phyloP scores from a whole-genome alignment of 495 filamentous ascomycete genomes.

The Clohesyomyces aquaticus region DNA sequence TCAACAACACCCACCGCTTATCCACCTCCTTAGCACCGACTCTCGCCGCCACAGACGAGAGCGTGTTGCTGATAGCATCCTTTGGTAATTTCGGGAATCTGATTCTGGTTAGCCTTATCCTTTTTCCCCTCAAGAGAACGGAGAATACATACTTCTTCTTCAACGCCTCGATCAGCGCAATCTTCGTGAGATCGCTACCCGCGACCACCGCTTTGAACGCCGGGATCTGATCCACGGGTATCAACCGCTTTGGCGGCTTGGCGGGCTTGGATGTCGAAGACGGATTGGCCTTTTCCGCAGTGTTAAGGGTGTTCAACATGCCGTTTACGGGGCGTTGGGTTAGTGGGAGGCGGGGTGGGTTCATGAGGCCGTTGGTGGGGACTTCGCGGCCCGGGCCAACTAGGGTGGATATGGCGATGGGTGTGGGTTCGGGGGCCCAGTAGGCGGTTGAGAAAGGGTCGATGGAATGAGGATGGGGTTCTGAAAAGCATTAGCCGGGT shows the following conservation, averaged over 20 bases:
- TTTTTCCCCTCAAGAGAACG: background rate
- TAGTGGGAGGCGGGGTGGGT: slow-evolving; percentile 34
- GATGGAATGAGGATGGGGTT: slow-evolving; percentile 59
- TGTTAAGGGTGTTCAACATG: slow-evolving; percentile 34
- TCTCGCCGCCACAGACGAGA: slow-evolving; percentile 69
- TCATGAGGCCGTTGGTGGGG: slow-evolving; percentile 46
- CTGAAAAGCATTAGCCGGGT: slow-evolving; percentile 34
- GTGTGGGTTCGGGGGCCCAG: slow-evolving; percentile 59
- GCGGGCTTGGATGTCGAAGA: slow-evolving; percentile 14
- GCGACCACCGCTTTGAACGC: slow-evolving; percentile 74
- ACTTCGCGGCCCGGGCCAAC: slow-evolving; percentile 28
- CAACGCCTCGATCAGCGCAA: slow-evolving; percentile 73
- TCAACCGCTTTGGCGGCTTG: slow-evolving; percentile 50
- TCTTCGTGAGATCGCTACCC: slow-evolving; percentile 74
- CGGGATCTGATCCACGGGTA: slow-evolving; percentile 65
- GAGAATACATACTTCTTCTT: slow-evolving; percentile 60
- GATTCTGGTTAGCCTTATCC: slow-evolving; percentile 3
- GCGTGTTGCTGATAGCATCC: slow-evolving; percentile 70
- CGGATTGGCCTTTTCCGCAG: background rate
- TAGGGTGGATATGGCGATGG: slow-evolving; percentile 11
- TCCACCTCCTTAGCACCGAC: slow-evolving; percentile 65
- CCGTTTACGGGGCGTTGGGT: slow-evolving; percentile 29
- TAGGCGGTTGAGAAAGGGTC: slow-evolving; percentile 84
- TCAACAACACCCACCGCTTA: slow-evolving; percentile 62
- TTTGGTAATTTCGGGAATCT: slow-evolving; percentile 74